Percentiles rank a stretch among this genome's conserved stretches.
Evolutionary conservation across 495 filamentous ascomycete species (phyloP).

Genomic region (Xylaria grammica): DNA sequence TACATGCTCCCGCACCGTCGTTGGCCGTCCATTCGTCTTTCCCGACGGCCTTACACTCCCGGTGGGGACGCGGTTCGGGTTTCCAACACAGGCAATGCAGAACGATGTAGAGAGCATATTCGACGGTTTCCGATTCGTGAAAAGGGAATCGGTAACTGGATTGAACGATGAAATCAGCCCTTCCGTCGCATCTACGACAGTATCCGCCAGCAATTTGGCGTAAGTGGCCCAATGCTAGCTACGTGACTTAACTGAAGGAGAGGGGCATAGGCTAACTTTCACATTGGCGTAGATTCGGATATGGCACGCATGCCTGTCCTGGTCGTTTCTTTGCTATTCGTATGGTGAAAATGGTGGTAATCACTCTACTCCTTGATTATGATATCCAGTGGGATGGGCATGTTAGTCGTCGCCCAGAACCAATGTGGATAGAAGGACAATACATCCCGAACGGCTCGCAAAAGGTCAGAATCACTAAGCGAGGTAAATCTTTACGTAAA

Average conservation of each 20-base stretch:
- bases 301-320: background rate
- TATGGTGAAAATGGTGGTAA: background rate
- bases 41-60: conserved; percentile 1
- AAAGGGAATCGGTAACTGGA: background rate
- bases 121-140: background rate
- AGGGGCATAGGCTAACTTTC: no score
- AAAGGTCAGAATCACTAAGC: no score
- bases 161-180: background rate
- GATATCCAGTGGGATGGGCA: background rate
- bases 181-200: background rate
- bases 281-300: no score
- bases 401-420: no score
- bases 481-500: no score
- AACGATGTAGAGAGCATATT: background rate
- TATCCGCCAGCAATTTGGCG: no score
- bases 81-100: background rate
- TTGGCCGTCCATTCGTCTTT: background rate
- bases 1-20: background rate
- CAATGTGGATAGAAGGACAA: no score
- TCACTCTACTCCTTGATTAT: background rate
- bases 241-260: no score
- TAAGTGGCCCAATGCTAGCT: no score
- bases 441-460: no score
- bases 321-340: background rate
- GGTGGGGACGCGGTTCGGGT: background rate